Base-by-base conservation (phyloP, 106 monocot genomes). In the Apostasia ramifera region DNA sequence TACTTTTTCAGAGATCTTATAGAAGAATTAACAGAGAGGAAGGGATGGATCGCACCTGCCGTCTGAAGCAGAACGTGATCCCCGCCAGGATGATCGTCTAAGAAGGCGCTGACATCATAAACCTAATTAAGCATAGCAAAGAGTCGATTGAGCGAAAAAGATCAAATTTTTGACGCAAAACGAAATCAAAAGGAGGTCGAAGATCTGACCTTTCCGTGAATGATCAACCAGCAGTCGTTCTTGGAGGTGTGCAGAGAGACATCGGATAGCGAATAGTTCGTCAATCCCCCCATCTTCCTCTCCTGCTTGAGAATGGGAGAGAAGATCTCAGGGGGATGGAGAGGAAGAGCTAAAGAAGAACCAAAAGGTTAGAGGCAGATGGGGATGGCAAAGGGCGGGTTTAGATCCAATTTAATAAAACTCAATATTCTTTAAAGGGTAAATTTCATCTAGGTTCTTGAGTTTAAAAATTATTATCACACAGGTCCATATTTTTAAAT, bases 51-150 rank as follows among this genome's bases (percentile, higher is more conserved):
- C 48, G 7, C 48, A 65, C 65, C 65, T 47, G 65, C 65, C 6
- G 65, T 48, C 48, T 48, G 48, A 49, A 65, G 65, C 6, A 65
- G 48, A 48, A 65, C 65, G 43, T 65, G 26, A 48, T 65, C 65
- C 38, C 65, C 65, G 47, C 65, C 65, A 5, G 65, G 65, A 65
- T 65, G 65, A 48, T 65, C 65, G 1, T 65, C 65, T 8, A 65
- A 49, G 65, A 65, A 65, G 13, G 40, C n/a, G n/a, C 47, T 48
- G 15, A 65, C 65, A 49, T 65, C 46, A 65, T 65, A 65, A 65
- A 65, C 65, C 65, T 65, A 8, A 65, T 9, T 40, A 43, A 6
- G 44, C 26, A 65, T 47, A 65, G 8, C 8, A 65, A 48, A 12
- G n/a, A 65, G 2, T 65, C 26, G 26, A 26, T 47, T 47, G 44